These are phyloP conservation scores for Yamadazyma blattariae DNA, from an alignment of 1,139 yeast species.

Conservation along the genomic window DNA sequence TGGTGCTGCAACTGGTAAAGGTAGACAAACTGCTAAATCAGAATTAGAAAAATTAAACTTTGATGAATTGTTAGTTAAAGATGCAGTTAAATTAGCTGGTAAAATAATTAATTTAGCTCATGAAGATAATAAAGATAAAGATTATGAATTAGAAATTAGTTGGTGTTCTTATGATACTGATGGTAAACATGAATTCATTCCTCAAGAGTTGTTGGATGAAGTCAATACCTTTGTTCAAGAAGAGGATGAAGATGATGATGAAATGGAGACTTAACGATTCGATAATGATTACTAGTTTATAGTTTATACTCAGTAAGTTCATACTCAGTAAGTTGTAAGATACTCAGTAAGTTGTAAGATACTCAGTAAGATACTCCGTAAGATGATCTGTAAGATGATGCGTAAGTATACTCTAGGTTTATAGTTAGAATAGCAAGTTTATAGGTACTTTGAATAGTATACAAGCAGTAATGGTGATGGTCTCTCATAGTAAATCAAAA, in stretches of 20 bases:
- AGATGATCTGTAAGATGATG: too few species aligned
- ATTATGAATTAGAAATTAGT: constrained; percentile 89
- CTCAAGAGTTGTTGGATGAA: constrained; percentile 72
- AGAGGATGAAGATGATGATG: constrained; percentile 71
- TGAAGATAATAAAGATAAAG: constrained; percentile 97
- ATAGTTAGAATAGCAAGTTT: too few species aligned
- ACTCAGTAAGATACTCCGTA: too few species aligned
- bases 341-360: too few species aligned
- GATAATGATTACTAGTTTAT: not conserved
- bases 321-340: too few species aligned
- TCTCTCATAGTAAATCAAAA: too few species aligned
- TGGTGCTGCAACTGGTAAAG: constrained; percentile 98
- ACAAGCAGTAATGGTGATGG: too few species aligned
- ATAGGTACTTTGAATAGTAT: too few species aligned
- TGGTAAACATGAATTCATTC: constrained; percentile 79
- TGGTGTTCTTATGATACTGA: constrained; percentile 82
- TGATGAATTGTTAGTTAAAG: constrained; percentile 64
- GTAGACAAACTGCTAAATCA: constrained; percentile 93
- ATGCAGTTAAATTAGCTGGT: constrained; percentile 92
- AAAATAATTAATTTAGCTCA: constrained; percentile 90
- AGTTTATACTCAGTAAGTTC: too few species aligned
- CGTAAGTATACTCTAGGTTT: too few species aligned
- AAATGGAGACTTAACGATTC: constrained; percentile 13
- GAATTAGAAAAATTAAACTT: constrained; percentile 89
- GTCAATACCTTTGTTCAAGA: constrained; percentile 82